Conservation (phyloP, 2,329 filamentous ascomycete species). For the Xylariaceae sp. region DNA sequence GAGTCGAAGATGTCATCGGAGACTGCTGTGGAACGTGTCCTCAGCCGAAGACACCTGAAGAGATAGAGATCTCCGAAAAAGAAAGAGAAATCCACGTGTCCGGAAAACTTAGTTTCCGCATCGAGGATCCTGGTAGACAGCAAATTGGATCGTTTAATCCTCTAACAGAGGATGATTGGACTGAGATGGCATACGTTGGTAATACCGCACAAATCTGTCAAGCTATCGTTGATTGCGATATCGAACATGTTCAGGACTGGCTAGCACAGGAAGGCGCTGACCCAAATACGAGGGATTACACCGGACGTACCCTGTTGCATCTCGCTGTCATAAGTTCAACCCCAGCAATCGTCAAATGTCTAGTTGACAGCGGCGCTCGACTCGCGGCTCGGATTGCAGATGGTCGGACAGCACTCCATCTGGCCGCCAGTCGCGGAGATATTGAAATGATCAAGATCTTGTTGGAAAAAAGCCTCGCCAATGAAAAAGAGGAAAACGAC, state of each 20-base stretch:
- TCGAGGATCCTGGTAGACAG: conserved; percentile 74
- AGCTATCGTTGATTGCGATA: conserved; percentile 71
- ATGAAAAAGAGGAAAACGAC: conserved; percentile 64
- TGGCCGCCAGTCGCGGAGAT: conserved; percentile 69
- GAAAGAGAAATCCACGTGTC: conserved; percentile 74
- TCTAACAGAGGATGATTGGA: conserved; percentile 79
- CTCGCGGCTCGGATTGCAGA: conserved; percentile 73
- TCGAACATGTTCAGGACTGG: conserved; percentile 69
- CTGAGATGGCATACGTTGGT: conserved; percentile 84
- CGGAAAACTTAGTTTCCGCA: conserved; percentile 68
- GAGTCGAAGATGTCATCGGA: conserved; percentile 61
- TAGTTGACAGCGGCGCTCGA: conserved; percentile 70
- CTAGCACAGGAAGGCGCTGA: conserved; percentile 63
- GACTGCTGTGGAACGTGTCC: conserved; percentile 85
- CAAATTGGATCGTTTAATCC: conserved; percentile 71
- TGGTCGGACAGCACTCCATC: conserved; percentile 76
- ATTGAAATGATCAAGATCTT: conserved; percentile 67
- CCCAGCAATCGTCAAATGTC: conserved; percentile 63
- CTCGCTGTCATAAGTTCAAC: conserved; percentile 68
- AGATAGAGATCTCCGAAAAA: conserved; percentile 65
- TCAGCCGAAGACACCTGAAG: conserved; percentile 62
- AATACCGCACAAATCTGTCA: conserved; percentile 74
- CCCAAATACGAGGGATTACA: conserved; percentile 71
- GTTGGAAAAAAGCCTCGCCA: conserved; percentile 68
- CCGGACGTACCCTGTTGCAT: conserved; percentile 74